Percentiles rank a stretch among this genome's conserved stretches.
Conservation (phyloP, 768 basidiomycete species). For the Russula abietina region DNA sequence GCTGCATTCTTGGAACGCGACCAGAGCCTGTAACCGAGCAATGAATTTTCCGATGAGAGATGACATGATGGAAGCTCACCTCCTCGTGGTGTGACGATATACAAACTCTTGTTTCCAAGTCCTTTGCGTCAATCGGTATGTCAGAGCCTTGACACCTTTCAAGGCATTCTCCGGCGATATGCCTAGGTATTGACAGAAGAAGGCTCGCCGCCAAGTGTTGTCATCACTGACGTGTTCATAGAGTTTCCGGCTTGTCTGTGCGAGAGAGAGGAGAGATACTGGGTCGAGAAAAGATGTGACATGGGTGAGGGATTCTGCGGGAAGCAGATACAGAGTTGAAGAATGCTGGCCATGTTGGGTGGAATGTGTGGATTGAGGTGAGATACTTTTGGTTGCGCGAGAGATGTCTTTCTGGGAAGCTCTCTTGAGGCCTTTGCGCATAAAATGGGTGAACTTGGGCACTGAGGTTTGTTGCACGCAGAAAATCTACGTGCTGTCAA, state of each 20-base stretch:
- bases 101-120: slow-evolving; percentile 72
- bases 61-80: slow-evolving; percentile 35
- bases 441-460: slow-evolving; percentile 42
- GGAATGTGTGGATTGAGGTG: slow-evolving; percentile 30
- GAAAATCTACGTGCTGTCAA: slow-evolving; percentile 11
- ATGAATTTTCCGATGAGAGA: slow-evolving; percentile 1
- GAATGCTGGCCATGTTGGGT: slow-evolving; percentile 31
- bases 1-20: slow-evolving; percentile 53
- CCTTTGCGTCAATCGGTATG: slow-evolving; percentile 50
- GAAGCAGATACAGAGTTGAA: slow-evolving; percentile 37
- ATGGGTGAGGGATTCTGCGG: slow-evolving; percentile 68
- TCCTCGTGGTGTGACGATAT: slow-evolving; percentile 45
- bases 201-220: slow-evolving; percentile 74
- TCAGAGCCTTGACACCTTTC: slow-evolving; percentile 35
- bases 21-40: slow-evolving; percentile 52
- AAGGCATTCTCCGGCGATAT: slow-evolving; percentile 60
- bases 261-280: slow-evolving; percentile 51
- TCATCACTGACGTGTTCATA: slow-evolving; percentile 68
- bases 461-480: slow-evolving; percentile 6
- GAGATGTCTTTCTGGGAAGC: slow-evolving; percentile 35
- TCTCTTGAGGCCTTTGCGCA: slow-evolving; percentile 54
- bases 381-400: slow-evolving; percentile 31
- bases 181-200: slow-evolving; percentile 59
- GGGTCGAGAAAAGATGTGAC: slow-evolving; percentile 71
- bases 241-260: slow-evolving; percentile 45